These are phyloP conservation scores for Phalaenopsis equestris DNA, from an alignment of 106 monocot species.

Conservation along the genomic window DNA sequence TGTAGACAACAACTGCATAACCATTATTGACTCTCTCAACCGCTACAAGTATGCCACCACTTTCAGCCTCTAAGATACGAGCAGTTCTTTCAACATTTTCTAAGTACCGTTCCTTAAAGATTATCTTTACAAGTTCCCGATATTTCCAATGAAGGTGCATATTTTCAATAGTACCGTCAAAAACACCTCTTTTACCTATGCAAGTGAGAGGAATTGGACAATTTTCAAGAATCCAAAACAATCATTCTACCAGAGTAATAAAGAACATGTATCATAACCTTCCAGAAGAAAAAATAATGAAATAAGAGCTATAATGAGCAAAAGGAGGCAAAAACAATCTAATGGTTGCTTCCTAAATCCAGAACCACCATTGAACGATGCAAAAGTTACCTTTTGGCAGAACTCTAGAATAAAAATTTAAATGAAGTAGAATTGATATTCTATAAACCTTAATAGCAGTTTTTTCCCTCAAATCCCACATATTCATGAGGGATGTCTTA, in stretches of 20 bases:
- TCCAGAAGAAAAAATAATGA: not conserved
- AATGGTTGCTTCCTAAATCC: not conserved
- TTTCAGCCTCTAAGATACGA: constrained; percentile 68
- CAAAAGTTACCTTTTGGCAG: not conserved
- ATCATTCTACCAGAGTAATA: not conserved
- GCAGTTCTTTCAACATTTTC: constrained; percentile 52
- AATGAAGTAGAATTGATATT: not conserved
- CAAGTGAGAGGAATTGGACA: not conserved
- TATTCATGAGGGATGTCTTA: not conserved
- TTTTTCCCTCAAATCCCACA: not conserved
- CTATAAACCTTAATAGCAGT: not conserved
- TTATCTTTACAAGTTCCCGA: constrained; percentile 91
- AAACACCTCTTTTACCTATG: constrained; percentile 90
- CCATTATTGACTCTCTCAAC: constrained; percentile 92
- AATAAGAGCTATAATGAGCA: not conserved
- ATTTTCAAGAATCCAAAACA: not conserved
- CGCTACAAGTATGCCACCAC: constrained; percentile 91
- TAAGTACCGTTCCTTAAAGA: constrained; percentile 53
- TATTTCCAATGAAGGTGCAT: constrained; percentile 99
- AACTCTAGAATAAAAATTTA: not conserved
- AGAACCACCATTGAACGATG: not conserved
- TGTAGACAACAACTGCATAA: constrained; percentile 85
- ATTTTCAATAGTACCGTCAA: constrained; percentile 97
- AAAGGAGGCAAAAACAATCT: not conserved
- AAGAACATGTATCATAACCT: not conserved